Conservation (phyloP, 2,329 filamentous ascomycete species). For the Aspergillus sergii region DNA sequence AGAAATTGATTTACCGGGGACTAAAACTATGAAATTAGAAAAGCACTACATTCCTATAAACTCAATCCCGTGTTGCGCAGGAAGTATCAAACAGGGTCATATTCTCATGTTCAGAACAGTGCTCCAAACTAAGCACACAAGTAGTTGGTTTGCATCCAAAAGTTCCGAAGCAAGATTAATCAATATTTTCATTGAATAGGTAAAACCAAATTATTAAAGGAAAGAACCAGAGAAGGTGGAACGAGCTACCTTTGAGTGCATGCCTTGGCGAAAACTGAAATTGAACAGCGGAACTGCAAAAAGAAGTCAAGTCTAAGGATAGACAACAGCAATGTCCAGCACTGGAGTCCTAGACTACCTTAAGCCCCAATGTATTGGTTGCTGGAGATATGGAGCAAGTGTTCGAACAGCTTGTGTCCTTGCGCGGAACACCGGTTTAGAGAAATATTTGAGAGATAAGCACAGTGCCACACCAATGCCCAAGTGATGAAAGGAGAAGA, state of each 20-base stretch:
- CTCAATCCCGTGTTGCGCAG: background rate
- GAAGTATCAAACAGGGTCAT: background rate
- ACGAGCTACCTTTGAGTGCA: background rate
- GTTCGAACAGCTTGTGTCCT: background rate
- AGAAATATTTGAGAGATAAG: background rate
- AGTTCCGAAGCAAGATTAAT: conserved; percentile 5
- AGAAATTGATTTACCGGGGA: background rate
- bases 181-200: conserved; percentile 12
- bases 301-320: background rate
- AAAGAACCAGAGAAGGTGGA: background rate
- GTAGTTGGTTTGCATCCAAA: background rate
- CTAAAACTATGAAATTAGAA: background rate
- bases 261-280: background rate
- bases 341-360: background rate
- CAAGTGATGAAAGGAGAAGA: conserved; percentile 7
- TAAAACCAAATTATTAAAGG: background rate
- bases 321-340: background rate
- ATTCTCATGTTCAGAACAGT: background rate
- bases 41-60: background rate
- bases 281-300: background rate
- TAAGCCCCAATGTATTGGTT: background rate
- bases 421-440: background rate
- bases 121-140: background rate
- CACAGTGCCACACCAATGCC: conserved; percentile 2
- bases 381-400: background rate